Conservation (phyloP, 202 grass and related monocot genomes). For the Digitaria exilis region DNA sequence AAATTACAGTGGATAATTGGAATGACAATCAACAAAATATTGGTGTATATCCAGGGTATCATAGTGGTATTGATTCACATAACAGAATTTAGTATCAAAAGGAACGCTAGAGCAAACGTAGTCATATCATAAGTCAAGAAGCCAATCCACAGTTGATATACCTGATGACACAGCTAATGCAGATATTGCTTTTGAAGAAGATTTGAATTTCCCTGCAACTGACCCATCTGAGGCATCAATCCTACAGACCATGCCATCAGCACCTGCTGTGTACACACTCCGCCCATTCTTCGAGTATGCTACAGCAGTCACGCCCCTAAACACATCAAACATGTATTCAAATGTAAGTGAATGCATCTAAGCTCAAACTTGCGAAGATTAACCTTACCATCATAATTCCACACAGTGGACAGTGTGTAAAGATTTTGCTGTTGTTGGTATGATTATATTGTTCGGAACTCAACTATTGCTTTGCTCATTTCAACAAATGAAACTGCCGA, state of each 20-base stretch:
- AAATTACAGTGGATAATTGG: not conserved
- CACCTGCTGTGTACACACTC: slow-evolving; percentile 69
- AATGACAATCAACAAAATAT: not conserved
- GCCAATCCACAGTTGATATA: slow-evolving; percentile 40
- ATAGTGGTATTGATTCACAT: not conserved
- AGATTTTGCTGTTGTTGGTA: not conserved
- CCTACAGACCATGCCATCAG: slow-evolving; percentile 93
- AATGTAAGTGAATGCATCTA: slow-evolving; percentile 19
- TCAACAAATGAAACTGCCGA: slow-evolving; percentile 1
- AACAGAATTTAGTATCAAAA: not conserved
- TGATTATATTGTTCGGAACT: not conserved
- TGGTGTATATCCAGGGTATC: not conserved
- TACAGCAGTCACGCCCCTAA: slow-evolving; percentile 84
- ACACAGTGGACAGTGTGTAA: slow-evolving; percentile 33
- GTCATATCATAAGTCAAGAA: not conserved
- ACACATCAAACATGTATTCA: slow-evolving; percentile 19
- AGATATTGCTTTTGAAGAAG: slow-evolving; percentile 86
- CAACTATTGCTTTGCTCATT: not conserved
- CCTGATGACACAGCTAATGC: slow-evolving; percentile 83
- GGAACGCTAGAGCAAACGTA: not conserved
- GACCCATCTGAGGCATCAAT: slow-evolving; percentile 65
- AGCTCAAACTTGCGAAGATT: slow-evolving; percentile 6
- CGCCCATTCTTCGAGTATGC: slow-evolving; percentile 57
- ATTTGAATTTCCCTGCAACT: slow-evolving; percentile 59
- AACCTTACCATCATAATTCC: slow-evolving; percentile 1